phyloP scores from a whole-genome alignment of 1,284 basidiomycete genomes.

The Irpex lacteus region DNA sequence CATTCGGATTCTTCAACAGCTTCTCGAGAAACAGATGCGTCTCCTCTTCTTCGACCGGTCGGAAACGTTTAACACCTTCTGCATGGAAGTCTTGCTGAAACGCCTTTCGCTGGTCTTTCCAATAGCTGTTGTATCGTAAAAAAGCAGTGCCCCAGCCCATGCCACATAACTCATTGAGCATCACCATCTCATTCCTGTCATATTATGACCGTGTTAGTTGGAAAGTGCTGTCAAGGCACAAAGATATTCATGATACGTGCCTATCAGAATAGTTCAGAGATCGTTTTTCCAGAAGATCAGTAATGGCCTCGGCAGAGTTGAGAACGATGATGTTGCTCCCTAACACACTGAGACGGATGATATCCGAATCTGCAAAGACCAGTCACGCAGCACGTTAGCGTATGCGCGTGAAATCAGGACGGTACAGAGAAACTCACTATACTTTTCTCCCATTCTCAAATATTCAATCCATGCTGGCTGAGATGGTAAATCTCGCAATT shows the following conservation, averaged over 20 bases:
- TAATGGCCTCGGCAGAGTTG: not conserved
- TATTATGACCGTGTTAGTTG: no score
- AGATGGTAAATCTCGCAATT: conserved; percentile 5
- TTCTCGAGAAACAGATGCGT: not conserved
- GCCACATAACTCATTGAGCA: conserved; percentile 3
- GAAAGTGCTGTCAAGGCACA: not conserved
- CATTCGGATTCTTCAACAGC: not conserved
- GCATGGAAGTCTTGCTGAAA: conserved; percentile 2
- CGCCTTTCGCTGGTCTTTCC: conserved; percentile 4
- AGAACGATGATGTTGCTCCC: not conserved
- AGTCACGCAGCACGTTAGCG: not conserved
- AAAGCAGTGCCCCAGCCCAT: not conserved
- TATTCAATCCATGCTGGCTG: conserved; percentile 5
- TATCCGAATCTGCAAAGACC: not conserved
- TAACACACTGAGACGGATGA: not conserved
- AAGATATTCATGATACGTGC: not conserved
- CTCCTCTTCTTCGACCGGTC: not conserved
- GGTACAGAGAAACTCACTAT: not conserved
- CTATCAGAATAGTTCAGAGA: not conserved
- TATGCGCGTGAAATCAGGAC: not conserved
- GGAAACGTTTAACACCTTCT: not conserved
- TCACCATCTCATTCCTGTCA: not conserved
- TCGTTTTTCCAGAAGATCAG: not conserved
- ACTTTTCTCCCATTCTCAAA: conserved; percentile 4
- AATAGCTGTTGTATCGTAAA: not conserved